Percentiles rank a stretch among this genome's conserved stretches.
These are phyloP conservation scores for Geotrichum australiense DNA, from an alignment of 1,139 yeast species.

Conservation along the genomic window DNA sequence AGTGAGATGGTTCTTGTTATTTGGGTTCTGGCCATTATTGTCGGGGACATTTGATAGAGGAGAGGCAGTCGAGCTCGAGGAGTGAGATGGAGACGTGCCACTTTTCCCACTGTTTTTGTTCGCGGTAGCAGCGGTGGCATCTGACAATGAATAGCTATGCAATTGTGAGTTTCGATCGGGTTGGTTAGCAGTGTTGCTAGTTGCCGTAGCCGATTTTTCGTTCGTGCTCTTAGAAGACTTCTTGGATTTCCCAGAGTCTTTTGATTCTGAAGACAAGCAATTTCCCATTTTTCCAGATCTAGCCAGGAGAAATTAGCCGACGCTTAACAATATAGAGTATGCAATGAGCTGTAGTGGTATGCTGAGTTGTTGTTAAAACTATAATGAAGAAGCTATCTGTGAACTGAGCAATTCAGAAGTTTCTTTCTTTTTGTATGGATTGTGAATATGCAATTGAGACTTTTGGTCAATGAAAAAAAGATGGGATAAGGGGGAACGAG, in stretches of 20 bases:
- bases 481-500: neutral
- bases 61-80: conserved; percentile 13
- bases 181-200: neutral
- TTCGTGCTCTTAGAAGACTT: neutral
- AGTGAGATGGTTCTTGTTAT: conserved; percentile 1
- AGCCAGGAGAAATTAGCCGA: neutral
- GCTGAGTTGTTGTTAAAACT: too few relatives aligned
- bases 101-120: neutral
- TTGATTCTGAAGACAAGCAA: conserved; percentile 10
- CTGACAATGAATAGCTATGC: conserved; percentile 4
- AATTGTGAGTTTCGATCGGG: conserved; percentile 2
- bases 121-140: neutral
- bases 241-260: conserved; percentile 6
- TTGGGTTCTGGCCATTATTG: conserved; percentile 2
- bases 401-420: too few relatives aligned
- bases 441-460: too few relatives aligned
- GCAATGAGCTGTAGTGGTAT: neutral
- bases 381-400: too few relatives aligned
- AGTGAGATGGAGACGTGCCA: conserved; percentile 6
- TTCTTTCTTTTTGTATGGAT: too few relatives aligned
- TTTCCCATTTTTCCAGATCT: conserved; percentile 10
- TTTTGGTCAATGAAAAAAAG: too few relatives aligned
- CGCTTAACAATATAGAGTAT: too few relatives aligned
- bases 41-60: conserved; percentile 7
- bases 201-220: neutral